Evolutionary conservation across 768 basidiomycete genomes (phyloP), one percentile per base, ranked within the genome.

Genomic region (Suillus luteus): DNA sequence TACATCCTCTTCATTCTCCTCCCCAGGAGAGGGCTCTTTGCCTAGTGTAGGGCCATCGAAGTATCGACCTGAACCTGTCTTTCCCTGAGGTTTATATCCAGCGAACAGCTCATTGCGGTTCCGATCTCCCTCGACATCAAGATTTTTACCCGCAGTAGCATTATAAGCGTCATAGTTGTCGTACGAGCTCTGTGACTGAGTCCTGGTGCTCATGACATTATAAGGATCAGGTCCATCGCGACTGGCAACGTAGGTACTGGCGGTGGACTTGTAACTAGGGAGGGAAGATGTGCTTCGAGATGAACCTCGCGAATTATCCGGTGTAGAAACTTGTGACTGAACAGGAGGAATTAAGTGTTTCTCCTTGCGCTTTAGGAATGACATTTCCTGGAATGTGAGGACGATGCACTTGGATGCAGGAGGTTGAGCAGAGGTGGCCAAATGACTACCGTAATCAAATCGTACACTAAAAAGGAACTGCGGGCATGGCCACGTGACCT

Each of bases 1-100:
- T 6, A 95, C 80, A 66, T 95, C 95, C 64, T 95, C 93, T 1
- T 94, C 92, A 59, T 86, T 87, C 72, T 91, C 90, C 72, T 90
- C 86, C 48, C 89, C 90, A 17, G 85, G 81, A 57, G 80, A 68
- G 41, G 85, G 84, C 40, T 83, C 81, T 37, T 69, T 73, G 40
- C 79, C 80, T 37, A 78, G 64, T 24, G 68, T 71, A 9, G 87
- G 86, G 0, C 86, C 89, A 69, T 92, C 89, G 64, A 87, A 84
- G 78, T 90, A 92, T 54, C 90, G 80, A 24, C 86, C 86, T 31
- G 88, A 85, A 33, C 85, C 84, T 40, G 72, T 72, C 67, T 83
- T 86, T 27, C 37, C 55, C 66, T 84, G 72, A 1, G 88, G 82
- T 51, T 89, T 86, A 73, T 87, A 89, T 12, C 92, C 92, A 63